These are phyloP conservation scores for Austroboletus niveus DNA, from an alignment of 1,284 basidiomycete genomes.

Conservation along the genomic window DNA sequence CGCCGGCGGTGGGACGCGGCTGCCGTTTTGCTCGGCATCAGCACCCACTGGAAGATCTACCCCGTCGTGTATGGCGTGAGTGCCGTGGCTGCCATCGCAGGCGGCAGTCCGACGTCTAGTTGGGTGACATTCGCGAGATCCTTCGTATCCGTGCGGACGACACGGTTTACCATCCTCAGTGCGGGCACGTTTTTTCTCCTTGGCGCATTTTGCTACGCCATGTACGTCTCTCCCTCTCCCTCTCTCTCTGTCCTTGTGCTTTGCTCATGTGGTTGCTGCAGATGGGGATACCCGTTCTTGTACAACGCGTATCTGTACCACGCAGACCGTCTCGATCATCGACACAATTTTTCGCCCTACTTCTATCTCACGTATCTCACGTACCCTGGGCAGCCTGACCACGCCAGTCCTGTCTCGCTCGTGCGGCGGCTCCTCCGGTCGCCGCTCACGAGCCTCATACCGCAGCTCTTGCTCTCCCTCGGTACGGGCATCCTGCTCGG, in stretches of 20 bases:
- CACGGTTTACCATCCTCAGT: slow-evolving; percentile 70
- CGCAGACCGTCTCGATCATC: slow-evolving; percentile 85
- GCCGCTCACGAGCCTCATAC: slow-evolving; percentile 68
- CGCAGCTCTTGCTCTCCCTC: slow-evolving; percentile 69
- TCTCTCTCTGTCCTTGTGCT: background rate
- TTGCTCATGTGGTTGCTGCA: slow-evolving; percentile 32
- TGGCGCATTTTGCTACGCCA: slow-evolving; percentile 65
- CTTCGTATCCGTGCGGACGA: slow-evolving; percentile 54
- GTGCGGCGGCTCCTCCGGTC: slow-evolving; percentile 52
- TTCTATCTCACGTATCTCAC: slow-evolving; percentile 93
- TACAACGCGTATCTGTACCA: slow-evolving; percentile 95
- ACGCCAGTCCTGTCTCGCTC: slow-evolving; percentile 38
- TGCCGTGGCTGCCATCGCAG: slow-evolving; percentile 66
- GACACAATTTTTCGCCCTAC: slow-evolving; percentile 98
- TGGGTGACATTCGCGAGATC: slow-evolving; percentile 36
- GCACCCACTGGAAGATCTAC: slow-evolving; percentile 94
- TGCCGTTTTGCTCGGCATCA: slow-evolving; percentile 73
- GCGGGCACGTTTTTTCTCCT: slow-evolving; percentile 69
- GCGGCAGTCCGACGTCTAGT: slow-evolving; percentile 17
- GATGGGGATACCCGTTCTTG: slow-evolving; percentile 93
- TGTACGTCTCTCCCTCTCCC: slow-evolving; percentile 53
- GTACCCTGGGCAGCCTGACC: slow-evolving; percentile 43
- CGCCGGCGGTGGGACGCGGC: slow-evolving; percentile 55
- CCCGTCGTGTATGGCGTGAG: slow-evolving; percentile 88
- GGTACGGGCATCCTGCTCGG: slow-evolving; percentile 68